Conservation (phyloP, 352 stramenopile species). For the Phytophthora pisi region DNA sequence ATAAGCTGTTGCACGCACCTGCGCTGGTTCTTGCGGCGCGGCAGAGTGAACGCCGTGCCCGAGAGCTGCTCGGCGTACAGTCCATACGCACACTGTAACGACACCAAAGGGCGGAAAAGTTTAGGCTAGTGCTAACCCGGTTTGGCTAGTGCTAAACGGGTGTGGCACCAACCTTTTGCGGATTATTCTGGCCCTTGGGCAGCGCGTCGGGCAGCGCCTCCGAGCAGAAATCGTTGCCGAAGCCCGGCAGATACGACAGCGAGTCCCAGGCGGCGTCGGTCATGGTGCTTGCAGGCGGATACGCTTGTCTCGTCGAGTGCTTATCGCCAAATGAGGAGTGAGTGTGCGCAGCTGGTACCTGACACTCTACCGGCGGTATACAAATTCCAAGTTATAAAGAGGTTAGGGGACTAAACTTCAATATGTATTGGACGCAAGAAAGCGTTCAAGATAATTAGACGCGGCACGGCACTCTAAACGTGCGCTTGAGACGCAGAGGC, state of each 20-base stretch:
- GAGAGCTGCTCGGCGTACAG: conserved; percentile 96
- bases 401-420: neutral
- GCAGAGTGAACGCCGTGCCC: conserved; percentile 96
- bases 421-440: neutral
- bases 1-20: conserved; percentile 28
- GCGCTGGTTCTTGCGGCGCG: conserved; percentile 87
- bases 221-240: conserved; percentile 94
- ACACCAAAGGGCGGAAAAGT: neutral
- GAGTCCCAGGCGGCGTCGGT: conserved; percentile 50
- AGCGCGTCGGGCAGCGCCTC: conserved; percentile 91
- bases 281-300: conserved; percentile 9
- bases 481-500: neutral
- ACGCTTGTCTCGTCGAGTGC: neutral
- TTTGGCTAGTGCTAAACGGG: neutral
- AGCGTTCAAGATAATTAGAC: too few relatives aligned
- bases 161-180: conserved; percentile 66
- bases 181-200: conserved; percentile 94
- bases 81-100: conserved; percentile 83
- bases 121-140: neutral
- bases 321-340: conserved; percentile 21
- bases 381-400: neutral
- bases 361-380: neutral
- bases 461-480: too few relatives aligned
- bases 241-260: conserved; percentile 90
- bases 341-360: neutral